phyloP scores from a whole-genome alignment of 768 basidiomycete genomes.

The Kondoa malvinella region DNA sequence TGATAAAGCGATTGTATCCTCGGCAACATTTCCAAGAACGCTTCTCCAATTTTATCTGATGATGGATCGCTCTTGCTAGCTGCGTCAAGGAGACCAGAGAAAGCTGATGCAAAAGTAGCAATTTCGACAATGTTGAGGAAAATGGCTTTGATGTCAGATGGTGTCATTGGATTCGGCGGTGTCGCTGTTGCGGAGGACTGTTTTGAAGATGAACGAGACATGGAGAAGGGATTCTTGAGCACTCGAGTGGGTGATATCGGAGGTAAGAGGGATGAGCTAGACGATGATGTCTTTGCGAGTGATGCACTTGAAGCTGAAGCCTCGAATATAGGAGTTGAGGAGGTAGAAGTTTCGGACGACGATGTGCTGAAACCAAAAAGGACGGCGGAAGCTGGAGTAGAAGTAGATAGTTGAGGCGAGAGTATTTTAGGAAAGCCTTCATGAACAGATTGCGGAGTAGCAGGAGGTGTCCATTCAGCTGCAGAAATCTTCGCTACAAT shows the following conservation, averaged over 20 bases:
- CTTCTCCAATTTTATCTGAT: slow-evolving; percentile 20
- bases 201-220: neutral
- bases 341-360: no score
- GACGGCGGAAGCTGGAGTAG: no score
- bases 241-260: no score
- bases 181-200: no score
- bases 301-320: no score
- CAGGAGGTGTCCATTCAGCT: neutral
- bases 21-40: slow-evolving; percentile 25
- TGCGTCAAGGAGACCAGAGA: slow-evolving; percentile 18
- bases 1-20: slow-evolving; percentile 25
- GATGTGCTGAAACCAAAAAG: no score
- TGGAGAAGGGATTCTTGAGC: no score
- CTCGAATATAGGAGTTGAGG: no score
- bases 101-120: slow-evolving; percentile 22
- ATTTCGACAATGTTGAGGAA: slow-evolving; percentile 27
- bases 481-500: slow-evolving; percentile 8
- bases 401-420: no score
- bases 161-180: no score
- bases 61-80: slow-evolving; percentile 1
- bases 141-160: slow-evolving; percentile 14
- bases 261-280: no score
- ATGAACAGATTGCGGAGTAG: neutral
- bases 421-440: neutral
- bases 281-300: no score